These are phyloP conservation scores for Biscogniauxia mediterranea DNA, from an alignment of 2,329 filamentous ascomycete genomes.

Conservation along the genomic window DNA sequence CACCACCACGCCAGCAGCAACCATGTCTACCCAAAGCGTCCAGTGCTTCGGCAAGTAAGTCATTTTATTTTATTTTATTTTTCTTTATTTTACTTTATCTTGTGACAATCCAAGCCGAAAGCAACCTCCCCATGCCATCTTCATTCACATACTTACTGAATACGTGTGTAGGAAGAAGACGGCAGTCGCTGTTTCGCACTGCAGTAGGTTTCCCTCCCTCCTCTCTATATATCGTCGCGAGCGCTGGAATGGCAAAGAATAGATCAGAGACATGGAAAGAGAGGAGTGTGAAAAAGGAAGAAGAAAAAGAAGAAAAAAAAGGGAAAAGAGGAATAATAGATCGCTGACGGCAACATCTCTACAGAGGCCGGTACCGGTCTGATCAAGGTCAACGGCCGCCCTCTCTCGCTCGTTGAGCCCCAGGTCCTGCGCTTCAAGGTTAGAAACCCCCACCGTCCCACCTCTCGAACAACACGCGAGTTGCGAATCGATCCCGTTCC, in stretches of 20 bases:
- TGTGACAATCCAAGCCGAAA: too few relatives aligned
- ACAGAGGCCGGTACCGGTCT: conserved; percentile 57
- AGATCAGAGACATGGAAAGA: neutral
- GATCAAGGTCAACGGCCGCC: conserved; percentile 98
- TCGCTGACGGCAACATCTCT: conserved; percentile 16
- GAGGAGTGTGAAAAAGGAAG: neutral
- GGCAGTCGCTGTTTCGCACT: conserved; percentile 86
- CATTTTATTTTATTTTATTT: neutral
- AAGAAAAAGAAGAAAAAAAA: too few relatives aligned
- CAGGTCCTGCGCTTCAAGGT: conserved; percentile 98
- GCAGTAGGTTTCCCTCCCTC: conserved; percentile 57
- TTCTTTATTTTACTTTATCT: neutral
- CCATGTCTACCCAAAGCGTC: conserved; percentile 78
- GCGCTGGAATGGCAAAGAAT: too few relatives aligned
- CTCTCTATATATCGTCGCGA: neutral
- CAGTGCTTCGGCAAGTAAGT: conserved; percentile 91
- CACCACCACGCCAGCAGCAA: conserved; percentile 41
- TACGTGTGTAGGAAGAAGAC: conserved; percentile 68
- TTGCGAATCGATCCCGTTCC: neutral
- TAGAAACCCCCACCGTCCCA: conserved; percentile 34
- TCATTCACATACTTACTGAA: neutral
- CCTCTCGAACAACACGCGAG: neutral
- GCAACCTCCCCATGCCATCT: too few relatives aligned
- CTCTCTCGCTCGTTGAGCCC: conserved; percentile 89
- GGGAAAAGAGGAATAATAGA: conserved; percentile 8